A percentile compares a stretch with the other conserved stretches of the same genome.
These are phyloP conservation scores for Penicillium samsonianum DNA, from an alignment of 495 filamentous ascomycete genomes.

Conservation along the genomic window DNA sequence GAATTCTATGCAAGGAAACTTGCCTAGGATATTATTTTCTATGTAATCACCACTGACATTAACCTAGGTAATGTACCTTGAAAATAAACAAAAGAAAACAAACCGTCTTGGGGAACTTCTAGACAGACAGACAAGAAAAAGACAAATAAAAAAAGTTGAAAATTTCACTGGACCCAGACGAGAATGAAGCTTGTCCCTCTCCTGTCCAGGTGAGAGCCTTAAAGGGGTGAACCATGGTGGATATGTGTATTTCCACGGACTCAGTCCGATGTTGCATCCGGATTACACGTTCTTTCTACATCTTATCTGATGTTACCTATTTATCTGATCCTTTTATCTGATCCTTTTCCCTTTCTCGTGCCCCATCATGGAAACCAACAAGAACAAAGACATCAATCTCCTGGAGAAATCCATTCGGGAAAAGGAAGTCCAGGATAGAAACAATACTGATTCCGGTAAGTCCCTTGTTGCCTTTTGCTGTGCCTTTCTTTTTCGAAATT, in stretches of 20 bases:
- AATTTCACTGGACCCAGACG: no score
- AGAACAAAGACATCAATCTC: slow-evolving; percentile 5
- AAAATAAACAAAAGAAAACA: not conserved
- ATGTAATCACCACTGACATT: not conserved
- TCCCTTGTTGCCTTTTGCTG: not conserved
- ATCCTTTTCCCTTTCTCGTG: not conserved
- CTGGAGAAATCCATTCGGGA: slow-evolving; percentile 6
- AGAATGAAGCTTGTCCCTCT: not conserved
- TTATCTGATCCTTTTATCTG: slow-evolving; percentile 20
- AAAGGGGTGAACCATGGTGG: not conserved
- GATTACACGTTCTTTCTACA: slow-evolving; percentile 5
- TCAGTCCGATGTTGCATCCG: not conserved
- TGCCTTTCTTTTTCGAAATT: not conserved
- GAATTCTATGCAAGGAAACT: no score
- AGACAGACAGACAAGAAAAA: not conserved
- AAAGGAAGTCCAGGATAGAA: slow-evolving; percentile 1
- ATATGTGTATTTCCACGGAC: not conserved
- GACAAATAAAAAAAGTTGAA: no score
- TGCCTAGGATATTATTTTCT: not conserved
- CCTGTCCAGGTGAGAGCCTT: no score
- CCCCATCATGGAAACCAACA: not conserved
- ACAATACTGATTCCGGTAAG: slow-evolving; percentile 2
- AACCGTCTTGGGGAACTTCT: not conserved
- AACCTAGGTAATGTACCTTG: not conserved
- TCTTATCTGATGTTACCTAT: slow-evolving; percentile 23